Conservation (phyloP, 257 asterid genomes). For the Coffea eugenioides region DNA sequence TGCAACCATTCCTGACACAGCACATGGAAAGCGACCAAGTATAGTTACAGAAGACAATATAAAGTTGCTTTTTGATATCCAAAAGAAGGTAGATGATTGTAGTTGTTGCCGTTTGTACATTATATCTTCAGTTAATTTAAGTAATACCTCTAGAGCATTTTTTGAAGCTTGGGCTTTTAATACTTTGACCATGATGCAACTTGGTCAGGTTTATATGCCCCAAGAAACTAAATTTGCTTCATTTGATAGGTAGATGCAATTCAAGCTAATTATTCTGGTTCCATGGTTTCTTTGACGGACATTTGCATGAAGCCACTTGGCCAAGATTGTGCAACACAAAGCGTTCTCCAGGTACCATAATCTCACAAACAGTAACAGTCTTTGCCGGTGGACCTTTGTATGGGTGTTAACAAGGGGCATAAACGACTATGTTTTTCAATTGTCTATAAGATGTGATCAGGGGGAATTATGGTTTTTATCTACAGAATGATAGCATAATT, state of each 20-base stretch:
- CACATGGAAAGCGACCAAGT: slow-evolving; percentile 70
- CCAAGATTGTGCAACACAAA: slow-evolving; percentile 95
- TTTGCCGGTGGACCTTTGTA: neutral
- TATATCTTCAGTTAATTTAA: neutral
- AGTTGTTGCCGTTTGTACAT: slow-evolving; percentile 1
- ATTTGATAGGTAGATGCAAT: slow-evolving; percentile 82
- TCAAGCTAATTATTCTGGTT: slow-evolving; percentile 79
- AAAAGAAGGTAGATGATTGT: slow-evolving; percentile 59
- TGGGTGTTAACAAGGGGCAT: neutral
- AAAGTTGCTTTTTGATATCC: slow-evolving; percentile 82
- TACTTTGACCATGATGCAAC: neutral
- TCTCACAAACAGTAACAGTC: neutral
- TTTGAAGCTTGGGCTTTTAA: neutral
- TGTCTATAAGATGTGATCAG: neutral
- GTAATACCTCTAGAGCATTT: neutral
- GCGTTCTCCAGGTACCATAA: slow-evolving; percentile 80
- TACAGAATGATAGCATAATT: neutral
- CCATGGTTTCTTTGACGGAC: slow-evolving; percentile 80
- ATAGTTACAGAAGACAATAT: slow-evolving; percentile 84
- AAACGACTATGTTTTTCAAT: neutral
- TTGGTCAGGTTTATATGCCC: neutral
- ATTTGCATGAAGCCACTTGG: slow-evolving; percentile 99
- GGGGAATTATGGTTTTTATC: neutral
- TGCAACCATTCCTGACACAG: slow-evolving; percentile 65
- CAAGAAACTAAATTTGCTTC: slow-evolving; percentile 17